These are phyloP conservation scores for Penicillium aurantiogriseum DNA, from an alignment of 2,329 filamentous ascomycete species.

Conservation along the genomic window DNA sequence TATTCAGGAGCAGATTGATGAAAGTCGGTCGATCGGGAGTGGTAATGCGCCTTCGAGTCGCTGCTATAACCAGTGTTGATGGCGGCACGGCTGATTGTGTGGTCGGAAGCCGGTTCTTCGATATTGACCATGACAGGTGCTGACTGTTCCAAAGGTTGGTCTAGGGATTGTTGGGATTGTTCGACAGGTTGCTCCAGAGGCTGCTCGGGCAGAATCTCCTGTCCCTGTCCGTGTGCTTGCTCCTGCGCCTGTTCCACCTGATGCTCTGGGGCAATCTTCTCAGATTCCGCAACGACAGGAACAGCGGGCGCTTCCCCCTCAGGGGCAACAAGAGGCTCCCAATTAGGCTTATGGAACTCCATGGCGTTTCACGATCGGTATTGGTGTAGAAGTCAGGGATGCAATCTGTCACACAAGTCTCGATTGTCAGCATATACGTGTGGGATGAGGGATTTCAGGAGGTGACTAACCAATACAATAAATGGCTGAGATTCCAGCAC, in stretches of 20 bases:
- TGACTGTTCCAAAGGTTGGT: slow-evolving; percentile 24
- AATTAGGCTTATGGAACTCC: slow-evolving; percentile 28
- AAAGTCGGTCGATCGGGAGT: slow-evolving; percentile 41
- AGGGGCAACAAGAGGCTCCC: slow-evolving; percentile 21
- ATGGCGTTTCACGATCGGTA: slow-evolving; percentile 16
- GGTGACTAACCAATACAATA: slow-evolving; percentile 19
- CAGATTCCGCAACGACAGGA: slow-evolving; percentile 24
- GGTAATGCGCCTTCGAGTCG: slow-evolving; percentile 50
- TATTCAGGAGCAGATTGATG: slow-evolving; percentile 38
- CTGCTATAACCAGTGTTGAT: slow-evolving; percentile 44
- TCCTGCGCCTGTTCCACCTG: slow-evolving; percentile 11
- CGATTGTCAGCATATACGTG: slow-evolving; percentile 15
- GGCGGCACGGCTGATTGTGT: slow-evolving; percentile 27
- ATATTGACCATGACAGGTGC: slow-evolving; percentile 28
- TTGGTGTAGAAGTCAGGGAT: slow-evolving; percentile 4
- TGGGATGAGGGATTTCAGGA: neutral
- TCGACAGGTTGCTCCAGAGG: neutral
- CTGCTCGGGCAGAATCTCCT: slow-evolving; percentile 8
- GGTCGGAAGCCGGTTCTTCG: slow-evolving; percentile 39
- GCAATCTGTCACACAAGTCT: slow-evolving; percentile 17
- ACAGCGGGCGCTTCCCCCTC: slow-evolving; percentile 10
- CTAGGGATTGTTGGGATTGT: neutral
- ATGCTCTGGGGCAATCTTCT: slow-evolving; percentile 15
- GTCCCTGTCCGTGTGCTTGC: neutral
- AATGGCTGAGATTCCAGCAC: slow-evolving; percentile 6